Conservation (phyloP, 257 asterid genomes). For the Solanum tarijense region DNA sequence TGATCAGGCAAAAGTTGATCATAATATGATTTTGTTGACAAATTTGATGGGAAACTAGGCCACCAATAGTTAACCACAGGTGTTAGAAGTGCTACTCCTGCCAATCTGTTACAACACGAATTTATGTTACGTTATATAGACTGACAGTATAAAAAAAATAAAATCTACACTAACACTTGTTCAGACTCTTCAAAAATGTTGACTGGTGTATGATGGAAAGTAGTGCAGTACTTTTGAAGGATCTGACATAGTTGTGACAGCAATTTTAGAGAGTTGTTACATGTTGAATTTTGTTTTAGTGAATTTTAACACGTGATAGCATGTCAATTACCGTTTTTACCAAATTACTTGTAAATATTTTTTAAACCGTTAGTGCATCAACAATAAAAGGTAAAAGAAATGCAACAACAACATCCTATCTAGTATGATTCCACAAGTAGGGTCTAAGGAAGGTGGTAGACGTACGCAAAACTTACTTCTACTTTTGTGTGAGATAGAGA, state of each 20-base stretch:
- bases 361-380: no score
- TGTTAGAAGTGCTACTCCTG: not conserved
- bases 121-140: not conserved
- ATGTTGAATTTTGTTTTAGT: no score
- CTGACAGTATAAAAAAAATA: not conserved
- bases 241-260: not conserved
- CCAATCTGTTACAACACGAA: not conserved
- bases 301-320: no score
- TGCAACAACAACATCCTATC: no score
- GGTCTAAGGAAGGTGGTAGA: no score
- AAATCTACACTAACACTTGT: not conserved
- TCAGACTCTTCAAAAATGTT: not conserved
- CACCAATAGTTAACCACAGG: not conserved
- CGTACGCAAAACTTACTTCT: fast-evolving
- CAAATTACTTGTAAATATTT: no score
- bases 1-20: not conserved
- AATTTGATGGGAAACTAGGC: not conserved
- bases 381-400: no score
- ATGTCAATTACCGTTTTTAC: no score
- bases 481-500: not conserved
- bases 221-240: not conserved
- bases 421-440: not conserved
- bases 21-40: not conserved
- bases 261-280: not conserved
- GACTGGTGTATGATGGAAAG: not conserved